These are phyloP conservation scores for Sporothrix pseudoabietina DNA, from an alignment of 2,329 filamentous ascomycete species.

Conservation along the genomic window DNA sequence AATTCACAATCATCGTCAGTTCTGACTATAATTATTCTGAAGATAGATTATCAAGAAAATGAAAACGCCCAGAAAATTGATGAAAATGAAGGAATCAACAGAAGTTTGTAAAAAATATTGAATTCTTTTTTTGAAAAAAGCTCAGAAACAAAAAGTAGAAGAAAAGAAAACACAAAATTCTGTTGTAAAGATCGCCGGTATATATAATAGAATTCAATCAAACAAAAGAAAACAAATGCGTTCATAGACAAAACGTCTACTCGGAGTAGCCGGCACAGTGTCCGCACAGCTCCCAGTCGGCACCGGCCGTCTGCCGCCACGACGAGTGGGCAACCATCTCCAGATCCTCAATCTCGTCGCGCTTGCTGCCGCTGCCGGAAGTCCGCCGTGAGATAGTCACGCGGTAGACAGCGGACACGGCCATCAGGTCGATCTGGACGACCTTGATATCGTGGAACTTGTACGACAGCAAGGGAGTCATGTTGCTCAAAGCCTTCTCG, in stretches of 20 bases:
- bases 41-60: too few species aligned
- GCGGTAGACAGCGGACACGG: conserved; percentile 43
- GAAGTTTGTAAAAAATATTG: background rate
- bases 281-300: conserved; percentile 41
- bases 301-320: conserved; percentile 45
- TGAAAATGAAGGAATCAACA: background rate
- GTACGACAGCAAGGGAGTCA: conserved; percentile 40
- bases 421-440: conserved; percentile 47
- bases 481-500: conserved; percentile 39
- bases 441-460: conserved; percentile 42
- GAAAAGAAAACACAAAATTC: background rate
- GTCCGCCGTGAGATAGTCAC: conserved; percentile 36
- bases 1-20: too few species aligned
- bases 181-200: conserved; percentile 4
- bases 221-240: background rate
- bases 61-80: too few species aligned
- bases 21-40: too few species aligned
- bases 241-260: background rate
- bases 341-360: conserved; percentile 34
- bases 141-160: background rate
- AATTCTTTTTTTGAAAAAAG: background rate
- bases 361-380: conserved; percentile 6
- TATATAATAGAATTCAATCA: background rate
- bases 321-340: conserved; percentile 39
- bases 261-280: conserved; percentile 30